Base-by-base conservation (phyloP, 78 protist species). In the Capsaspora owczarzaki region DNA sequence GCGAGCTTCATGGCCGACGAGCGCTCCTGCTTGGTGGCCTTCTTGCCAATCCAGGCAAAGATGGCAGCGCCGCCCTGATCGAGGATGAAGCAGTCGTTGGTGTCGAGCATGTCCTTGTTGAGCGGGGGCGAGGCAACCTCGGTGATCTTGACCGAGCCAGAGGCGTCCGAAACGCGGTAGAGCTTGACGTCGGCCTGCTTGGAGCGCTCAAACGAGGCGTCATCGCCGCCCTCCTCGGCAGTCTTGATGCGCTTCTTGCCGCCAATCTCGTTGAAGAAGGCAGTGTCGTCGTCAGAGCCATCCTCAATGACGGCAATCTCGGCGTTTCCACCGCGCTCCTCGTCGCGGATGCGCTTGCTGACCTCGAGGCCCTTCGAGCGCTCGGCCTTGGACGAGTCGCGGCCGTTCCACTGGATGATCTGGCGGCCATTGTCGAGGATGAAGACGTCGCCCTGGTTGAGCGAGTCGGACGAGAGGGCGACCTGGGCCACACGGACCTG, bases 371-470 rank as follows among this genome's bases (percentile, higher is more conserved):
- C 92, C 74, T 83, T 82, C 43, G 79, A 56, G 27, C 31, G 1
- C 82, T 91, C 95, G 14, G 35, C 0, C 10, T 37, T 3, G 35
- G 38, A 40, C n/a, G 84, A 12, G 27, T 44, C 78, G 49, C 1
- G 27, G 61, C 91, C 91, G 80, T 82, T 76, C 90, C 90, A 87
- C 72, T 83, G 87, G 61, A 19, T 75, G 40, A 89, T 38, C 29
- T 0, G 20, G 2, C 12, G 40, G 0, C 60, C 82, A 27, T 3
- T 0, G 35, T 83, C 90, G 72, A 89, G 90, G n/a, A 89, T 25
- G 53, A 87, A 89, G 35, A 80, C 86, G 72, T 89, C 93, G 40
- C 93, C 93, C 41, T 76, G 31, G 89, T 89, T 87, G 44, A 89
- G 43, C 29, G 85, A 69, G 38, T 37, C 6, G 25, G 27, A 2